Evolutionary conservation across 2,329 filamentous ascomycete species (phyloP).

Genomic region (Colletotrichum australisinense): DNA sequence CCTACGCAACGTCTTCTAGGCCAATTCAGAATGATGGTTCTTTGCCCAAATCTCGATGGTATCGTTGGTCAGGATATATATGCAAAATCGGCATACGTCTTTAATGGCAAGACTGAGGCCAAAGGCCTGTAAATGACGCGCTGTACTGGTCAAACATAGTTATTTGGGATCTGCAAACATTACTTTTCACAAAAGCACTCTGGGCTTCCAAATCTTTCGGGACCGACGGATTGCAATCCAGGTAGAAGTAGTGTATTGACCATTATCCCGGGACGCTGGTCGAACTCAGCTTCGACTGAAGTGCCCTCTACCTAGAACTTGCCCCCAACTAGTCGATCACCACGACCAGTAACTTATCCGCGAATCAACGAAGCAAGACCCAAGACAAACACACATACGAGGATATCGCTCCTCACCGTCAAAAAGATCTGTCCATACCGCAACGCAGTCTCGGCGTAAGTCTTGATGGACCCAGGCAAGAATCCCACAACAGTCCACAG

Average conservation of each 20-base stretch:
- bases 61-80: too few relatives aligned
- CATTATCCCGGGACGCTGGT: neutral
- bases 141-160: neutral
- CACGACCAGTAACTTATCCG: constrained; percentile 12
- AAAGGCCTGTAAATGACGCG: neutral
- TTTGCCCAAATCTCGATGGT: too few relatives aligned
- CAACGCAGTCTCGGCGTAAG: constrained; percentile 70
- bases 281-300: neutral
- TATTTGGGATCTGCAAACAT: neutral
- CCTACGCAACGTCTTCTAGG: too few relatives aligned
- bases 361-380: constrained; percentile 66
- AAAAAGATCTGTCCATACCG: constrained; percentile 78
- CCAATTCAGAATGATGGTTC: too few relatives aligned
- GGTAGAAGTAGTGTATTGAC: neutral
- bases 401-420: constrained; percentile 78
- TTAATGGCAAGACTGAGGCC: neutral
- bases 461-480: constrained; percentile 72
- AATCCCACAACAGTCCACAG: constrained; percentile 73
- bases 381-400: constrained; percentile 81
- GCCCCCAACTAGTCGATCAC: neutral
- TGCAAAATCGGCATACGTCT: too few relatives aligned
- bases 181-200: neutral
- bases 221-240: neutral
- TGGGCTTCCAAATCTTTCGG: neutral
- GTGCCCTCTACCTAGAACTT: neutral